Percentiles rank a stretch among this genome's conserved stretches.
Conservation (phyloP, 2,329 filamentous ascomycete genomes). For the Diaporthe australafricana region DNA sequence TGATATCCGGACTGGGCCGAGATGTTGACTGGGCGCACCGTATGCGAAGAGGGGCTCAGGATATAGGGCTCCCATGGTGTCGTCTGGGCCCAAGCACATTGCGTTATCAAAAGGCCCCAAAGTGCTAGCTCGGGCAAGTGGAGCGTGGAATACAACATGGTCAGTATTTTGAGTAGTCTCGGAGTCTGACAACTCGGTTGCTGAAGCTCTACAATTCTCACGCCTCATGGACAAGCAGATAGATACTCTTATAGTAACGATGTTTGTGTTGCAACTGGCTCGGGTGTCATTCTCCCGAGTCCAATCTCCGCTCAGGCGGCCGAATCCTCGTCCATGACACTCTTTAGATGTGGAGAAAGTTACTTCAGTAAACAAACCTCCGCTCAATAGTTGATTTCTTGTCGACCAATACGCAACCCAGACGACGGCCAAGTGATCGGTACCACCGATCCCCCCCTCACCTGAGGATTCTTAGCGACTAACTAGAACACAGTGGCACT, state of each 20-base stretch:
- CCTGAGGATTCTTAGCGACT: too few relatives aligned
- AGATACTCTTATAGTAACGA: neutral
- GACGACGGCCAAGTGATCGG: too few relatives aligned
- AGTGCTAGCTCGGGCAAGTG: neutral
- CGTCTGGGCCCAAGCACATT: neutral
- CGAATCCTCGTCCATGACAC: neutral
- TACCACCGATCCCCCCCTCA: too few relatives aligned
- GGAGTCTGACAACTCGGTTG: conserved; percentile 1
- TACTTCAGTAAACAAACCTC: too few relatives aligned
- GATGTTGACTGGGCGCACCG: conserved; percentile 1
- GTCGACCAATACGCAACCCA: too few relatives aligned
- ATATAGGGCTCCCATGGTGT: conserved; percentile 17
- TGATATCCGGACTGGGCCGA: neutral
- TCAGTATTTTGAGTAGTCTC: too few relatives aligned
- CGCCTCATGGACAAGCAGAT: neutral
- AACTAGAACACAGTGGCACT: too few relatives aligned
- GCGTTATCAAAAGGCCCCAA: neutral
- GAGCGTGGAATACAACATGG: neutral
- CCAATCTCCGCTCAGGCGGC: conserved; percentile 5
- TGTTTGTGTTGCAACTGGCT: conserved; percentile 1
- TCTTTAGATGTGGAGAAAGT: neutral
- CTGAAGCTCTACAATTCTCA: too few relatives aligned
- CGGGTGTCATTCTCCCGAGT: conserved; percentile 2
- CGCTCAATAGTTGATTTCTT: too few relatives aligned
- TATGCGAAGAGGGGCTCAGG: conserved; percentile 18